Evolutionary conservation across 2,329 filamentous ascomycete genomes (phyloP), one percentile per base, ranked within the genome.

Genomic region (Byssochlamys sp.): DNA sequence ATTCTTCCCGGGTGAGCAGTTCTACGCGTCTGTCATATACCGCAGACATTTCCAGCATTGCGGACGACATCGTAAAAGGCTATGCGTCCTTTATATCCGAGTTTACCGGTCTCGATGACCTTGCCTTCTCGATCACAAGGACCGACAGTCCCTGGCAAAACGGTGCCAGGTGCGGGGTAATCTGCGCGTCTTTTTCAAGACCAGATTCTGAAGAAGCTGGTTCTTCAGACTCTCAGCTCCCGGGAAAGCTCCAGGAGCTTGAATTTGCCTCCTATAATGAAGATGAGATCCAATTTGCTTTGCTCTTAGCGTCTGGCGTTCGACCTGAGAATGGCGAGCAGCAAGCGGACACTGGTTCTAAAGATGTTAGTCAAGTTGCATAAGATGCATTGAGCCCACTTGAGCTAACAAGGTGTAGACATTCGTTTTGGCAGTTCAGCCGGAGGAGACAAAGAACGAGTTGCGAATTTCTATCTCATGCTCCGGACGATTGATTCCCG

Each of bases 101-200:
- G 4, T 63, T 69, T 27, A 67, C 63, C n/a, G 66, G 65, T 1
- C 58, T 63, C 4, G 65, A 69, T 1, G 66, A 69, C 52, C 35
- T 67, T 35, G 64, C 66, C 10, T 68, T 67, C 56, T 58, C 59
- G 19, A 33, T 65, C 10, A 57, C 55, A 3, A n/a, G 33, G 7
- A 19, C 19, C 58, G 61, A 31, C 52, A 55, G 12, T 26, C 51
- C 50, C 28, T 61, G 59, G 31, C 53, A 49, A 35, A 11, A 55
- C 11, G 58, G 31, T 24, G 51, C 57, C 7, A 39, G 55, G 26
- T 50, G 35, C n/a, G 53, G 52, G 1, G 29, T 65, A 9, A 51
- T 63, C 25, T 55, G 56, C 10, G 65, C 65, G 10, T n/a, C 19
- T 48, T 26, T 54, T 14, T 62, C 59, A 24, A 53, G 60, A 3